A percentile compares a stretch with the other conserved stretches of the same genome.
phyloP scores from a whole-genome alignment of 2,329 filamentous ascomycete species.

The Mollisia scopiformis region DNA sequence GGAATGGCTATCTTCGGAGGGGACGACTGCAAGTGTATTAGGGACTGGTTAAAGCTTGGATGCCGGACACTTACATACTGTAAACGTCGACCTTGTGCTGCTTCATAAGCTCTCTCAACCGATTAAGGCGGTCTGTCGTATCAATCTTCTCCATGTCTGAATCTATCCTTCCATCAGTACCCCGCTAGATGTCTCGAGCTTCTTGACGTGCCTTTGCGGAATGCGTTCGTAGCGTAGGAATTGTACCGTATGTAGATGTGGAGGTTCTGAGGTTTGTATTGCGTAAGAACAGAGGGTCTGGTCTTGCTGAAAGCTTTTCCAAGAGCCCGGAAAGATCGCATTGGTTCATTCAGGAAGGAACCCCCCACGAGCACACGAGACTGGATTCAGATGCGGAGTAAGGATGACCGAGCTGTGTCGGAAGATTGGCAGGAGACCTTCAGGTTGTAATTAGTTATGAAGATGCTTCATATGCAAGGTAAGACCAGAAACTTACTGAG shows the following conservation, averaged over 20 bases:
- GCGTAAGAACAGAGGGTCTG: conserved; percentile 5
- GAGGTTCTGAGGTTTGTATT: conserved; percentile 19
- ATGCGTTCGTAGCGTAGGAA: conserved; percentile 18
- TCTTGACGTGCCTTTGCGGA: conserved; percentile 8
- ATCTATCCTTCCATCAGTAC: conserved; percentile 13
- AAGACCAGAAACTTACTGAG: background rate
- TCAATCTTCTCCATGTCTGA: conserved; percentile 74
- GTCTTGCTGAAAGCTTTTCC: conserved; percentile 22
- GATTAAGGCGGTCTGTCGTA: conserved; percentile 74
- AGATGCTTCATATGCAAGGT: background rate
- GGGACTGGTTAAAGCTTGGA: conserved; percentile 21
- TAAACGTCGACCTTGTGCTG: conserved; percentile 88
- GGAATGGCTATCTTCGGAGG: conserved; percentile 95
- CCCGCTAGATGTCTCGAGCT: conserved; percentile 7
- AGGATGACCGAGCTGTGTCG: background rate
- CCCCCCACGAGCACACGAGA: conserved; percentile 10
- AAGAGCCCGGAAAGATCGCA: conserved; percentile 30
- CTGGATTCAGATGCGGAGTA: conserved; percentile 11
- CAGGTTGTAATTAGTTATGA: conserved; percentile 1
- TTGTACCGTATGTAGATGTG: conserved; percentile 30
- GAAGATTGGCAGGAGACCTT: conserved; percentile 7
- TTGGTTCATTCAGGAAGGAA: conserved; percentile 21
- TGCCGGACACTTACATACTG: conserved; percentile 59
- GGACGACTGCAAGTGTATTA: conserved; percentile 69
- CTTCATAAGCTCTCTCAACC: conserved; percentile 84